These are phyloP conservation scores for Coffea canephora DNA, from an alignment of 257 asterid genomes.

Conservation along the genomic window DNA sequence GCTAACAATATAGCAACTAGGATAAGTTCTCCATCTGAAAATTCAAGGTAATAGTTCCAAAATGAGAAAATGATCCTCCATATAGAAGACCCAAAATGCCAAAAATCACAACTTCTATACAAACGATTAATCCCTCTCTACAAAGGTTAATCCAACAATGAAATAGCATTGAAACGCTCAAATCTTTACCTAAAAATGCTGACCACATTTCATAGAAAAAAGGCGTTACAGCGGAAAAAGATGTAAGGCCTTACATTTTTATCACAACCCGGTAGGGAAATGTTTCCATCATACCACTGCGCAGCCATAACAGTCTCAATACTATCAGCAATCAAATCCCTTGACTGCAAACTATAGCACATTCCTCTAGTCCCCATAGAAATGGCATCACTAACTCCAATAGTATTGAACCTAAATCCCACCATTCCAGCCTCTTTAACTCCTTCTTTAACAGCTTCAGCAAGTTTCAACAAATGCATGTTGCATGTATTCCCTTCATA, in stretches of 20 bases:
- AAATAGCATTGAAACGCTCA: background rate
- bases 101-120: background rate
- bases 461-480: slow-evolving; percentile 83
- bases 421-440: slow-evolving; percentile 85
- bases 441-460: slow-evolving; percentile 91
- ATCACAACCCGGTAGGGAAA: slow-evolving; percentile 95
- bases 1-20: no score
- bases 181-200: background rate
- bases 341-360: slow-evolving; percentile 95
- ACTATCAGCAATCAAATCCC: slow-evolving; percentile 99
- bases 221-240: background rate
- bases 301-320: slow-evolving; percentile 98
- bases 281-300: slow-evolving; percentile 98
- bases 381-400: slow-evolving; percentile 97
- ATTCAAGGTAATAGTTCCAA: background rate
- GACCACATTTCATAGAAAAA: background rate
- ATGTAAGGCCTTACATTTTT: slow-evolving; percentile 62
- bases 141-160: background rate
- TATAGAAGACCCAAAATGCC: background rate
- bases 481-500: slow-evolving; percentile 97
- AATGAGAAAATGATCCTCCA: background rate
- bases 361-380: slow-evolving; percentile 99
- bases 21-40: background rate
- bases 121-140: background rate
- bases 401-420: slow-evolving; percentile 88